A percentile compares a stretch with the other conserved stretches of the same genome.
These are phyloP conservation scores for Solanum hybrid DNA, from an alignment of 305 asterid species.

Conservation along the genomic window DNA sequence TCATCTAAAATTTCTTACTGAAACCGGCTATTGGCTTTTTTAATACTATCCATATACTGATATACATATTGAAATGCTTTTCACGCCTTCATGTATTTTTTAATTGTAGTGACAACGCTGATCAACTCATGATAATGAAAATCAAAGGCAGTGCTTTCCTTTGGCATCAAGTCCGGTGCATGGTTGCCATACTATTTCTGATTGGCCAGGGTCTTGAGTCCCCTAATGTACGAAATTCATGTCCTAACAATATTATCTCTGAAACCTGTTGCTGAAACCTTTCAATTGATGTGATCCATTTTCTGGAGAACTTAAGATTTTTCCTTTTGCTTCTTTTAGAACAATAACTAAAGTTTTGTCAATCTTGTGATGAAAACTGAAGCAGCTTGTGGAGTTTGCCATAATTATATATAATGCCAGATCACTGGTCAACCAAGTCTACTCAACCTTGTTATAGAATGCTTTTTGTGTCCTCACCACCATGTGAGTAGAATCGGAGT, in stretches of 20 bases:
- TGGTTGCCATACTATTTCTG: conserved; percentile 83
- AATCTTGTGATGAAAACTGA: too few species aligned
- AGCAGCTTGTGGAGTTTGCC: too few species aligned
- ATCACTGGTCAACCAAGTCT: too few species aligned
- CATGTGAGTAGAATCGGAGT: too few species aligned
- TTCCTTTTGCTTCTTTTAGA: too few species aligned
- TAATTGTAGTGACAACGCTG: conserved; percentile 47
- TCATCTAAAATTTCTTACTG: background rate
- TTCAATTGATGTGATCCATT: too few species aligned
- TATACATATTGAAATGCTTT: background rate
- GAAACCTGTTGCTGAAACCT: too few species aligned
- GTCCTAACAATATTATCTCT: background rate
- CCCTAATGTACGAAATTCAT: conserved; percentile 51
- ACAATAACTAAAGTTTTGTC: too few species aligned
- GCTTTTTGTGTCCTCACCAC: too few species aligned
- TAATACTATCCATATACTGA: background rate
- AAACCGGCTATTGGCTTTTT: background rate
- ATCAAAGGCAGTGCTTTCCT: conserved; percentile 95
- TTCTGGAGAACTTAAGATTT: too few species aligned
- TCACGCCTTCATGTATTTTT: conserved; percentile 11
- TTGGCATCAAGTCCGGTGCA: conserved; percentile 99
- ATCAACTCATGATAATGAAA: conserved; percentile 70
- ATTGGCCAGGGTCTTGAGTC: conserved; percentile 95
- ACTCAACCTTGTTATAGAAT: too few species aligned
- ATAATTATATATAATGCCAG: too few species aligned